A percentile compares a stretch with the other conserved stretches of the same genome.
phyloP scores from a whole-genome alignment of 768 basidiomycete genomes.

The Chlorophyllum brunneum region DNA sequence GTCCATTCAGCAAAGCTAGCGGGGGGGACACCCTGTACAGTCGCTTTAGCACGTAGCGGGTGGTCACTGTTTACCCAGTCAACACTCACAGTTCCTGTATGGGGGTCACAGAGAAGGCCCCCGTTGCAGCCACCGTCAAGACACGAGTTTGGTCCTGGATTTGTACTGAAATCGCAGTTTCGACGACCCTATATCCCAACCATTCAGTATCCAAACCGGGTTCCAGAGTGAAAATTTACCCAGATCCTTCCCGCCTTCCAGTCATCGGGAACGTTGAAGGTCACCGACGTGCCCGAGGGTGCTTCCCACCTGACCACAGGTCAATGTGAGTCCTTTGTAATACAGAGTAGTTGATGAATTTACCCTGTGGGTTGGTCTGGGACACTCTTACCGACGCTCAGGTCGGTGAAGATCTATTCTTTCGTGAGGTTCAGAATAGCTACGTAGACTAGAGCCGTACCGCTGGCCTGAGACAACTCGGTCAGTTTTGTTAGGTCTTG shows the following conservation, averaged over 20 bases:
- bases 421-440: too few species aligned
- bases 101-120: conserved; percentile 47
- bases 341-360: conserved; percentile 4
- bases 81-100: conserved; percentile 42
- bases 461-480: too few species aligned
- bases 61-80: too few species aligned
- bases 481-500: too few species aligned
- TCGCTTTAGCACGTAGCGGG: too few species aligned
- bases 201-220: background rate
- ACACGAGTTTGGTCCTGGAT: conserved; percentile 49
- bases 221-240: conserved; percentile 21
- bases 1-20: conserved; percentile 68
- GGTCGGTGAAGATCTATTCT: conserved; percentile 54
- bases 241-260: conserved; percentile 63
- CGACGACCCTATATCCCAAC: conserved; percentile 45
- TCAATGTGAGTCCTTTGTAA: background rate
- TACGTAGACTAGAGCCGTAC: too few species aligned
- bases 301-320: conserved; percentile 35
- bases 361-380: conserved; percentile 44
- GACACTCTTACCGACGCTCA: conserved; percentile 40
- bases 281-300: conserved; percentile 30
- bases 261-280: conserved; percentile 53
- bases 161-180: conserved; percentile 51
- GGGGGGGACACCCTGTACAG: conserved; percentile 63
- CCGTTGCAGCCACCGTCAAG: conserved; percentile 61